Percentiles rank a stretch among this genome's conserved stretches.
phyloP scores from a whole-genome alignment of 2,329 filamentous ascomycete species.

The Rutstroemia sp. region DNA sequence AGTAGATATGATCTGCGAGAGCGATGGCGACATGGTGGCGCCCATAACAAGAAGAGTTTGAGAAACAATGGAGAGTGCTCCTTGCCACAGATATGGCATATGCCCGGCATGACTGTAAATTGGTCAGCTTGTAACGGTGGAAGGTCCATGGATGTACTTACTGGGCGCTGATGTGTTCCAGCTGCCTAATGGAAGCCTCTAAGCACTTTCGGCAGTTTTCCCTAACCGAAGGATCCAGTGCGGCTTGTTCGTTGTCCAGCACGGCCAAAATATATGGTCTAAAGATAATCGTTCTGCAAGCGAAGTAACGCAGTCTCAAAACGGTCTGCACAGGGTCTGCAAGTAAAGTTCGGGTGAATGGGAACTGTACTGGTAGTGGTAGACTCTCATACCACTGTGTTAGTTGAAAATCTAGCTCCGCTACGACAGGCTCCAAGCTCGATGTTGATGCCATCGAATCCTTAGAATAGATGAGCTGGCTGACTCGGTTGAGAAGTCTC shows the following conservation, averaged over 20 bases:
- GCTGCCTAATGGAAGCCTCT: constrained; percentile 70
- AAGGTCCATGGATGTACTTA: constrained; percentile 36
- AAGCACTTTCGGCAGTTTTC: constrained; percentile 77
- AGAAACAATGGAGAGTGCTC: constrained; percentile 73
- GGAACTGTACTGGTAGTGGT: constrained; percentile 68
- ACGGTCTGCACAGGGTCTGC: constrained; percentile 74
- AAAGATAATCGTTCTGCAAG: constrained; percentile 81
- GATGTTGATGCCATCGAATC: constrained; percentile 64
- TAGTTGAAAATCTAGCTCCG: constrained; percentile 74
- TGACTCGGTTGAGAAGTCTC: constrained; percentile 69
- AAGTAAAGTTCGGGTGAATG: constrained; percentile 59
- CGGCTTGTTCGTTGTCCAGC: constrained; percentile 66
- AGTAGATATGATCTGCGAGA: constrained; percentile 55
- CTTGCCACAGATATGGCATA: constrained; percentile 81
- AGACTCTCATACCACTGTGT: constrained; percentile 80
- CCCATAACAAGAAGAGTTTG: constrained; percentile 80
- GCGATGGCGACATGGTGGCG: constrained; percentile 69
- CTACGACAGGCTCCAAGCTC: constrained; percentile 68
- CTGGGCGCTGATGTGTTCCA: constrained; percentile 73
- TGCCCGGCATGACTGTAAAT: constrained; percentile 64
- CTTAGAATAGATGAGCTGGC: constrained; percentile 72
- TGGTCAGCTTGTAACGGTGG: constrained; percentile 11
- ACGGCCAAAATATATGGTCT: constrained; percentile 76
- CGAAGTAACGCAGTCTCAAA: constrained; percentile 71
- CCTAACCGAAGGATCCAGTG: constrained; percentile 63